A percentile compares a stretch with the other conserved stretches of the same genome.
Conservation (phyloP, 192 early-diverging fungal genomes). For the Coemansia sp. region DNA sequence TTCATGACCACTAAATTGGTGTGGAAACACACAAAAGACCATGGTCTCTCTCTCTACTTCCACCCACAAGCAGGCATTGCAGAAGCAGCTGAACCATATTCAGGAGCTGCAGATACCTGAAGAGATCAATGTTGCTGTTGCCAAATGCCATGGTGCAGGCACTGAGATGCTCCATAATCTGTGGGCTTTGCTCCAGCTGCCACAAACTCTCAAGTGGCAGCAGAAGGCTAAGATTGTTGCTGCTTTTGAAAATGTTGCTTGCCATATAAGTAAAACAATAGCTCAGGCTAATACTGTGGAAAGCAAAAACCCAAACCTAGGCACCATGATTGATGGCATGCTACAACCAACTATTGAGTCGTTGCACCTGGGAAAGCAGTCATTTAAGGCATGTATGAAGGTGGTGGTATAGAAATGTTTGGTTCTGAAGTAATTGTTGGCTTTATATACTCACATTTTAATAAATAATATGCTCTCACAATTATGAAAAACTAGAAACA, state of each 20-base stretch:
- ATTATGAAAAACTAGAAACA: no score
- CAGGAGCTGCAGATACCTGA: conserved; percentile 42
- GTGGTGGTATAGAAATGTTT: no score
- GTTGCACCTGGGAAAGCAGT: conserved; percentile 21
- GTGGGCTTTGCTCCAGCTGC: conserved; percentile 44
- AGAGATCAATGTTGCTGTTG: conserved; percentile 24
- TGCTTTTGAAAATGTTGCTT: conserved; percentile 28
- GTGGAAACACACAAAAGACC: conserved; percentile 33
- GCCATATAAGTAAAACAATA: conserved; percentile 38
- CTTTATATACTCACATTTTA: no score
- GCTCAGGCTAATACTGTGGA: conserved; percentile 22
- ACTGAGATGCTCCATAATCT: conserved; percentile 54
- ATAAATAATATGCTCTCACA: no score
- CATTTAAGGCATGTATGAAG: conserved; percentile 11
- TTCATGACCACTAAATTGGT: conserved; percentile 16
- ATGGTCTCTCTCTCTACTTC: conserved; percentile 25
- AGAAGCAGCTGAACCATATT: conserved; percentile 36
- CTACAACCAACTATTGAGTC: conserved; percentile 45
- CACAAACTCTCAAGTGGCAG: conserved; percentile 23
- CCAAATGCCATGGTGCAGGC: conserved; percentile 50
- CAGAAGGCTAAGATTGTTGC: conserved; percentile 44
- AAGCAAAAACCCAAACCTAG: conserved; percentile 31
- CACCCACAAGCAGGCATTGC: conserved; percentile 17
- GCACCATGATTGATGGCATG: conserved; percentile 38
- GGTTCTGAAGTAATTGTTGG: no score